Base-by-base conservation (phyloP, 2,329 filamentous ascomycete species). In the Fusarium keratoplasticum region DNA sequence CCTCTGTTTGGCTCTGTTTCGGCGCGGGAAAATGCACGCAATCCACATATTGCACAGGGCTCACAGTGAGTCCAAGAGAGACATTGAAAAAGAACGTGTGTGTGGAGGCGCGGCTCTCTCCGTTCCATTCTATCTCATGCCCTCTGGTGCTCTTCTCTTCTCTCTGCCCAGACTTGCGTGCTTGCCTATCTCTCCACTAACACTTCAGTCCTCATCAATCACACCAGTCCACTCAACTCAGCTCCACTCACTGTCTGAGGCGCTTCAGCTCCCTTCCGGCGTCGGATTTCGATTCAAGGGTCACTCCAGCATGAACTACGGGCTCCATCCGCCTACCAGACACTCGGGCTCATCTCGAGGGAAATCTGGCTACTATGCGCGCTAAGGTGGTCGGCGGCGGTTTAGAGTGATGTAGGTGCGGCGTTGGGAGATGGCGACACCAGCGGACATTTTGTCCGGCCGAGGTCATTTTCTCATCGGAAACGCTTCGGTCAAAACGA, bases 331-430 rank as follows among this genome's bases (percentile, higher is more conserved):
- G 22, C 14, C 36, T 42, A 42, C 58, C 20, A 47, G 14, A 33
- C n/a, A 35, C 40, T 31, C 33, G 31, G 44, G 44, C 31, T 35
- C 18, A 33, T 25, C 31, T 54, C 18, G 20, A 54, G 33, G 27
- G 40, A 20, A 36, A 33, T 57, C 52, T 54, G 18, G 55, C 57
- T 55, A 44, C 68, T 42, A 62, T 25, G 44, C 50, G 20, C 72
- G 71, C 71, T 72, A 74, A 40, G 40, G 31, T 36, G 35, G 54
- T 42, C 71, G 14, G 38, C 64, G 54, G 67, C 61, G 60, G 50
- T 40, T 35, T 73, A 69, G 61, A 63, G 25, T 55, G 33, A 52
- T 33, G 58, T 57, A 42, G 60, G 58, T 33, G 59, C n/a, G 33
- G 59, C 52, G 42, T 54, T 55, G 44, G 67, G 52, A 71, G 18